Base-by-base conservation (phyloP, 23 red algal genomes). In the Agarophyton chilense region DNA sequence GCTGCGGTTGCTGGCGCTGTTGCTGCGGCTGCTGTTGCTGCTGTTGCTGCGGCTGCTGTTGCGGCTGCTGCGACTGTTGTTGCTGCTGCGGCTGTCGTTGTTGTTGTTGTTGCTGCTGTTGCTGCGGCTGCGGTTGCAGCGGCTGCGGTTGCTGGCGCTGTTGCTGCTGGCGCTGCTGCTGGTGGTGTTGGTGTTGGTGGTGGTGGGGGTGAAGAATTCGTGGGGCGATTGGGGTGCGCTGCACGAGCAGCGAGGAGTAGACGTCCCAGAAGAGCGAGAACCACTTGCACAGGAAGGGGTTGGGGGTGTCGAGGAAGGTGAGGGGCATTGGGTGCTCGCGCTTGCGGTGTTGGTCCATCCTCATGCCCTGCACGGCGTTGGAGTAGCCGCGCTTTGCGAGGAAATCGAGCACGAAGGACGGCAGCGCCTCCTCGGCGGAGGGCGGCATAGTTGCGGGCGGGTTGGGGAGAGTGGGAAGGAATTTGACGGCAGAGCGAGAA, bases 231-330 rank as follows among this genome's bases (percentile, higher is more conserved):
- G 54, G 77, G 21, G 77, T 55, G 32, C 54, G 50, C 34, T 80
- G 43, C 40, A 58, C 54, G 25, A 58, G 50, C 14, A 58, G 49
- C 18, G 77, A 9, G 54, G 85, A 39, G 45, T 73, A 89, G 35
- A 79, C 71, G 32, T 89, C 85, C 85, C 85, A 89, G 53, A 89
- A 89, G 14, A 89, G 17, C 8, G 63, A 24, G 53, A 89, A 89
- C 67, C 67, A 89, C 35, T 45, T 71, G 45, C 31, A 41, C 1
- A 89, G 54, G 35, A 89, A 89, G 1, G 51, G 34, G 53, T 70
- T 65, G 6, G 67, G 85, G 33, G 52, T 46, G 35, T 89, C 68
- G 21, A 89, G 34, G n/a, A 71, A 18, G 51, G 71, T 18, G 60
- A 79, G 44, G 13, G 73, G 36, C 18, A 89, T 67, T 13, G 72